Conservation (phyloP, 2,329 filamentous ascomycete species). For the Aspergillus bombycis region DNA sequence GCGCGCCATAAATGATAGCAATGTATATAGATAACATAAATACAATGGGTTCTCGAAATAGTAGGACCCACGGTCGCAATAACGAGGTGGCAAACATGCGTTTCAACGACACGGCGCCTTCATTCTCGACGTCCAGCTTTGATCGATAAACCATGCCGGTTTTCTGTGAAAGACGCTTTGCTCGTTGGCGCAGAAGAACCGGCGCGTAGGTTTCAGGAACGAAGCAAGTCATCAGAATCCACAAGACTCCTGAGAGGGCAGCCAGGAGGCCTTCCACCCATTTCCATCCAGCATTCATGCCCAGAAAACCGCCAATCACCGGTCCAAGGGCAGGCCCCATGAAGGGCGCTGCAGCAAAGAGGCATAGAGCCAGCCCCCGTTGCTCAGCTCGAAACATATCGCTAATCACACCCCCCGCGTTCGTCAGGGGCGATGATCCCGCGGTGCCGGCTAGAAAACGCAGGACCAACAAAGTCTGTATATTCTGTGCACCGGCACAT, state of each 20-base stretch:
- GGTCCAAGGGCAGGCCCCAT: conserved; percentile 65
- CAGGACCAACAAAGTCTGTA: conserved; percentile 59
- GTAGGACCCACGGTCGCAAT: conserved; percentile 46
- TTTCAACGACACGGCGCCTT: conserved; percentile 12
- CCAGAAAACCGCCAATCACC: conserved; percentile 66
- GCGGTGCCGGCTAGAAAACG: conserved; percentile 66
- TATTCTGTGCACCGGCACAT: conserved; percentile 53
- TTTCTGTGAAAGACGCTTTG: conserved; percentile 47
- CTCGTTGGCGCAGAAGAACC: conserved; percentile 51
- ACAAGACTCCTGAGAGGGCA: conserved; percentile 63
- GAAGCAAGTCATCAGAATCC: conserved; percentile 30
- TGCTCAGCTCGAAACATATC: conserved; percentile 58
- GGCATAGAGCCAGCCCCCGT: conserved; percentile 59
- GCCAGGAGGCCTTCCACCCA: conserved; percentile 66
- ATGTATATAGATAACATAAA: conserved; percentile 49
- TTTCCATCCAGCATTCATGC: conserved; percentile 64
- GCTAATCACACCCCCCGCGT: conserved; percentile 61
- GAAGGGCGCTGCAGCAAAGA: conserved; percentile 68
- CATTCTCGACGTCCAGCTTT: conserved; percentile 22
- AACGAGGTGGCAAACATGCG: conserved; percentile 48
- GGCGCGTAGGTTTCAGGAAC: conserved; percentile 45
- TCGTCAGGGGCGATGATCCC: conserved; percentile 61
- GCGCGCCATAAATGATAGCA: conserved; percentile 50
- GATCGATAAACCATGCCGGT: conserved; percentile 50
- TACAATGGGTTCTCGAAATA: conserved; percentile 53